Conservation (phyloP, 345 rosid genomes). For the Eucalyptus paniculata region DNA sequence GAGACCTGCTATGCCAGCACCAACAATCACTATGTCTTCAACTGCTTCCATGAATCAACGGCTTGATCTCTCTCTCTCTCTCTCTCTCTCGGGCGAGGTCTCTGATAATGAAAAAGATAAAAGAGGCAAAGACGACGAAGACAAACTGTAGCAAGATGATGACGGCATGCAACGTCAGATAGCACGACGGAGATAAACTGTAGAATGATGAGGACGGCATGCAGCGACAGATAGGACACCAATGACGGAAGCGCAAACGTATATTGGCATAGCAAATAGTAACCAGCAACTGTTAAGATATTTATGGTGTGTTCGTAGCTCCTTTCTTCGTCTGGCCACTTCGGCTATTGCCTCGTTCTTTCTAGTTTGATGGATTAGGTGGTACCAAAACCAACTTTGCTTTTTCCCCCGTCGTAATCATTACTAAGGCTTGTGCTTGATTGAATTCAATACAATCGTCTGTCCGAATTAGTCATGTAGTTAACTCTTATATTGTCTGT, state of each 20-base stretch:
- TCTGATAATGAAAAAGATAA: not conserved
- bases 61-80: not conserved
- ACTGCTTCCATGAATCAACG: not conserved
- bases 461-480: too few species aligned
- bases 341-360: too few species aligned
- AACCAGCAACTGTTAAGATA: not conserved
- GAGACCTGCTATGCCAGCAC: conserved; percentile 64
- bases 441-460: too few species aligned
- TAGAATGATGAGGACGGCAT: too few species aligned
- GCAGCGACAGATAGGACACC: not conserved
- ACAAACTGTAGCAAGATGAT: not conserved
- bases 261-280: not conserved
- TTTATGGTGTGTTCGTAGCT: too few species aligned
- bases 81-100: not conserved
- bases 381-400: too few species aligned
- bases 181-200: too few species aligned
- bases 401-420: too few species aligned
- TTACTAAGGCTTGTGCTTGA: too few species aligned
- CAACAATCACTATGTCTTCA: conserved; percentile 34
- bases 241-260: not conserved
- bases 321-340: too few species aligned
- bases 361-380: too few species aligned
- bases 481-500: too few species aligned
- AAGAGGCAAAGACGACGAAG: not conserved
- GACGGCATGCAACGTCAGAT: not conserved